These are phyloP conservation scores for Vitis hybrid DNA, from an alignment of 177 flowering plant genomes.

Conservation along the genomic window DNA sequence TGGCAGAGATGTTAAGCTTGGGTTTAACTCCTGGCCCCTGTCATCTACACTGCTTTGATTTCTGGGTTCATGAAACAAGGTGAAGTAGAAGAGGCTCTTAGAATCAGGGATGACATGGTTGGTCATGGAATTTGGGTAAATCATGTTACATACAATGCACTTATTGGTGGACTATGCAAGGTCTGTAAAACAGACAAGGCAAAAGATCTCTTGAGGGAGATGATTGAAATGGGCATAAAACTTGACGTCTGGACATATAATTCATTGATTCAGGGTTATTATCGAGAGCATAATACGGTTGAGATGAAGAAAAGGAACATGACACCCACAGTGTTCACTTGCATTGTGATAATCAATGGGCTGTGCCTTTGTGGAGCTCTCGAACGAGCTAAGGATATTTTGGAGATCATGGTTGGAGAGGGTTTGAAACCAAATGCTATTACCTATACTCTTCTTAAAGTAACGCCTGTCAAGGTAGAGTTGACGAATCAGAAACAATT, in stretches of 20 bases:
- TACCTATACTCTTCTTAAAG: constrained; percentile 54
- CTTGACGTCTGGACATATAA: constrained; percentile 55
- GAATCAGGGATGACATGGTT: constrained; percentile 58
- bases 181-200: constrained; percentile 54
- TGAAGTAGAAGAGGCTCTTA: constrained; percentile 49
- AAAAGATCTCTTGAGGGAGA: constrained; percentile 45
- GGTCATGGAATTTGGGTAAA: constrained; percentile 36
- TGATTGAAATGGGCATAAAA: constrained; percentile 39
- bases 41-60: constrained; percentile 50
- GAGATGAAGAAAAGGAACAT: constrained; percentile 61
- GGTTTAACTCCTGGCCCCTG: constrained; percentile 47
- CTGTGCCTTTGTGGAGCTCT: constrained; percentile 50
- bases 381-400: constrained; percentile 32
- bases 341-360: constrained; percentile 46
- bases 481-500: constrained; percentile 43
- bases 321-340: constrained; percentile 40
- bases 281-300: constrained; percentile 29
- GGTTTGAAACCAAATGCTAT: constrained; percentile 56
- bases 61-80: constrained; percentile 78
- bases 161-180: constrained; percentile 62
- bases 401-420: constrained; percentile 38
- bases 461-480: constrained; percentile 36
- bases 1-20: constrained; percentile 48
- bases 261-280: constrained; percentile 55
- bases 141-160: constrained; percentile 44